These are phyloP conservation scores for Apiosordaria backusii DNA, from an alignment of 495 filamentous ascomycete species.

Conservation along the genomic window DNA sequence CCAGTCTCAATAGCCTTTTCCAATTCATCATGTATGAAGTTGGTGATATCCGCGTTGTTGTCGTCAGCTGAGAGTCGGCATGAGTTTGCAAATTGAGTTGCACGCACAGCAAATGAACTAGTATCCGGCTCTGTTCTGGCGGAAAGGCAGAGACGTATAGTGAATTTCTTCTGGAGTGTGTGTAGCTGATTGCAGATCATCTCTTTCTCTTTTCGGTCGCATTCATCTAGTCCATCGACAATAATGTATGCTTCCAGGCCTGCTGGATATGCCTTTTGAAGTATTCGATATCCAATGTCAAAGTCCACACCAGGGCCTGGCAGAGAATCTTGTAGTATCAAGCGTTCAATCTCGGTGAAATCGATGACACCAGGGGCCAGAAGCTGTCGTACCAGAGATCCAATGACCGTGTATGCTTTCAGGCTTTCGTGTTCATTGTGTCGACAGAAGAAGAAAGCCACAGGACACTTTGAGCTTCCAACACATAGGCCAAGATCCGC, in stretches of 20 bases:
- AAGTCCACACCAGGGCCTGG: constrained; percentile 18
- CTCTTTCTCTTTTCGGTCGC: constrained; percentile 25
- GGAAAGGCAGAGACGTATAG: constrained; percentile 34
- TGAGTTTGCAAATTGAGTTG: constrained; percentile 14
- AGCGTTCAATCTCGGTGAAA: constrained; percentile 16
- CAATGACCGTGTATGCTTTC: constrained; percentile 37
- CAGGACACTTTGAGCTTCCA: constrained; percentile 11
- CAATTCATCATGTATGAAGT: constrained; percentile 37
- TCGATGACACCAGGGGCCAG: constrained; percentile 23
- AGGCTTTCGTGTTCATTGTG: constrained; percentile 39
- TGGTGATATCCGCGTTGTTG: constrained; percentile 40
- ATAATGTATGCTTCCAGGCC: constrained; percentile 31
- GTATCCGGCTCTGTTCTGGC: constrained; percentile 29
- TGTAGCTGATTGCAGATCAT: constrained; percentile 24
- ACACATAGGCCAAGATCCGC: constrained; percentile 38
- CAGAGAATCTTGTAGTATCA: constrained; percentile 19
- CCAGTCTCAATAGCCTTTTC: constrained; percentile 29
- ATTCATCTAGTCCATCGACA: constrained; percentile 42
- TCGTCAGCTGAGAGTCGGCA: constrained; percentile 32
- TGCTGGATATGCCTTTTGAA: constrained; percentile 20
- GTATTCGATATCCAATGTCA: constrained; percentile 20
- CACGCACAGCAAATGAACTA: neutral
- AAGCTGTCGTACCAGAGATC: constrained; percentile 41
- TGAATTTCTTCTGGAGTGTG: constrained; percentile 27
- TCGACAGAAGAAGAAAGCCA: constrained; percentile 48